These are phyloP conservation scores for Ogataea parapolymorpha DNA, from an alignment of 805 yeast species.

Conservation along the genomic window DNA sequence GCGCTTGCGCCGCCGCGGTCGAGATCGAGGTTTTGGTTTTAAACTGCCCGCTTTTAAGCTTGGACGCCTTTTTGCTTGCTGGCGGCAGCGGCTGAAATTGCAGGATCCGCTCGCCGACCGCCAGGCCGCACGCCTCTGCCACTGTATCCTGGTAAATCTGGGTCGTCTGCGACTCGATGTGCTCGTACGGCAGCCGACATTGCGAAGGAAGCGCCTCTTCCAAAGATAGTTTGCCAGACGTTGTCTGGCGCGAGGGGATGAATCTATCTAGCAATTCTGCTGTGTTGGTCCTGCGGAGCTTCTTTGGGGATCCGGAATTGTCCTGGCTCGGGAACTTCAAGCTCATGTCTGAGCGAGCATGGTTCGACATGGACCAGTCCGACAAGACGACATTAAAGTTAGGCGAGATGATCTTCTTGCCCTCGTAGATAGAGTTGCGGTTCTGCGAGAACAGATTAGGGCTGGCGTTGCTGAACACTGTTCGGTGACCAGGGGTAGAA, in stretches of 20 bases:
- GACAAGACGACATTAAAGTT: conserved; percentile 34
- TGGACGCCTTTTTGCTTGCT: conserved; percentile 35
- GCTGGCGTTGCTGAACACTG: conserved; percentile 32
- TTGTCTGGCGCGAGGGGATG: conserved; percentile 54
- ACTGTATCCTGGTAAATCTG: conserved; percentile 72
- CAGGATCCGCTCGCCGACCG: conserved; percentile 74
- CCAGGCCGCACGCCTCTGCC: conserved; percentile 92
- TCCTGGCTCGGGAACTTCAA: conserved; percentile 8
- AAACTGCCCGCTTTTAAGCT: conserved; percentile 17
- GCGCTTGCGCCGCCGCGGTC: conserved; percentile 53
- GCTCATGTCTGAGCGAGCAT: conserved; percentile 9
- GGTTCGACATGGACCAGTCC: conserved; percentile 31
- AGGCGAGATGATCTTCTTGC: conserved; percentile 32
- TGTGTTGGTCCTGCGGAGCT: conserved; percentile 32
- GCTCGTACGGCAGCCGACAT: conserved; percentile 46
- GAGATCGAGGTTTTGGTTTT: conserved; percentile 27
- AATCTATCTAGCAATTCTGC: conserved; percentile 49
- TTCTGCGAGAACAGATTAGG: conserved; percentile 29
- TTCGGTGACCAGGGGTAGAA: conserved; percentile 26
- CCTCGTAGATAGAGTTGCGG: conserved; percentile 29
- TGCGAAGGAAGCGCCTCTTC: conserved; percentile 20
- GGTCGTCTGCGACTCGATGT: conserved; percentile 51
- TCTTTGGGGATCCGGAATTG: conserved; percentile 25
- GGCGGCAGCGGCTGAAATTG: conserved; percentile 90
- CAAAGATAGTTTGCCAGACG: conserved; percentile 42